Evolutionary conservation across 805 yeast genomes (phyloP).

Genomic region (Pichia deserticola): DNA sequence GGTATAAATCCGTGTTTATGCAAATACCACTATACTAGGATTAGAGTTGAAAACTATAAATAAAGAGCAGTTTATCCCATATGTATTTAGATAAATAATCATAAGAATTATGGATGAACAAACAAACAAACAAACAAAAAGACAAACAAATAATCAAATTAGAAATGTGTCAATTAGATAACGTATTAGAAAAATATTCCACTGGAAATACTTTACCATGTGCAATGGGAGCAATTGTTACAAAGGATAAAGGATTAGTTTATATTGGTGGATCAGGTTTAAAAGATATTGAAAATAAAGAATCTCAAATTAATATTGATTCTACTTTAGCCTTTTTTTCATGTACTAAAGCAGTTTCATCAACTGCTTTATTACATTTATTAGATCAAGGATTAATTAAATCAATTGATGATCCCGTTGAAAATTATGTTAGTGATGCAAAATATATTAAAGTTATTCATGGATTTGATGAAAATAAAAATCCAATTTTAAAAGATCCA

Average conservation of each 20-base stretch:
- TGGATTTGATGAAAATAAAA: slow-evolving; percentile 1
- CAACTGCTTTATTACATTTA: slow-evolving; percentile 5
- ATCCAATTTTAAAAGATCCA: neutral
- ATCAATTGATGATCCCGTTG: slow-evolving; percentile 7
- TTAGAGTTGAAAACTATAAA: too few relatives aligned
- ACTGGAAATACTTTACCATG: neutral
- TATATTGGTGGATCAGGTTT: slow-evolving; percentile 1
- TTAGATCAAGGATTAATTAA: slow-evolving; percentile 2
- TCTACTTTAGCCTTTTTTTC: slow-evolving; percentile 4
- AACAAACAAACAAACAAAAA: too few relatives aligned
- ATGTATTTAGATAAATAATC: too few relatives aligned
- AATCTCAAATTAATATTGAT: neutral
- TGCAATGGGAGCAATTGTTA: slow-evolving; percentile 3
- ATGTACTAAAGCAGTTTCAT: slow-evolving; percentile 5
- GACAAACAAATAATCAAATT: too few relatives aligned
- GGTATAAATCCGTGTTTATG: too few relatives aligned
- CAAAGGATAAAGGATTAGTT: slow-evolving; percentile 3
- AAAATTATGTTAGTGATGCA: slow-evolving; percentile 1
- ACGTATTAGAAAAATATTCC: neutral
- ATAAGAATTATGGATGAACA: too few relatives aligned
- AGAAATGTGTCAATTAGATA: neutral
- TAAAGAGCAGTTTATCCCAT: too few relatives aligned
- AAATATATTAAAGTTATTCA: neutral
- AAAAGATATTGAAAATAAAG: neutral
- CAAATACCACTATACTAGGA: too few relatives aligned